phyloP scores from a whole-genome alignment of 2,329 filamentous ascomycete species.

The Sphaerulina vaccinii region DNA sequence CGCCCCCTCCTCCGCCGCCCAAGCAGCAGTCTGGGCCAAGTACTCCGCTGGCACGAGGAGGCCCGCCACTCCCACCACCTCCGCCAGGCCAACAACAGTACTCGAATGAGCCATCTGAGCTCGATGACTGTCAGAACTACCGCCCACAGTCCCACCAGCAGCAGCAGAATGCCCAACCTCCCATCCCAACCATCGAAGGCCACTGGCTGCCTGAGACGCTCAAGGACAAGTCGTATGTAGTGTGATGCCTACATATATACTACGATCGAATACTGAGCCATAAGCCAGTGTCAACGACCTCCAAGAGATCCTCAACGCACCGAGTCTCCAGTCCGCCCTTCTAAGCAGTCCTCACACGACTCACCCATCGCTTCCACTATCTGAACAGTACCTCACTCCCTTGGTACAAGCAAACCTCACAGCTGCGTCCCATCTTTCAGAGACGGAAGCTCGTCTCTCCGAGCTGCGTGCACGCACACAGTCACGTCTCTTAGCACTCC shows the following conservation, averaged over 20 bases:
- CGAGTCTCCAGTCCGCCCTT: conserved; percentile 70
- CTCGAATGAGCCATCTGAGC: conserved; percentile 34
- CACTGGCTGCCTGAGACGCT: conserved; percentile 77
- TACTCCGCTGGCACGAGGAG: conserved; percentile 33
- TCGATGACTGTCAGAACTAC: conserved; percentile 27
- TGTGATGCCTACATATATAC: not conserved
- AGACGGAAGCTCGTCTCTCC: conserved; percentile 58
- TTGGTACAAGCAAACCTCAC: conserved; percentile 69
- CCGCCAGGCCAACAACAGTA: conserved; percentile 48
- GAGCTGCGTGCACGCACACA: conserved; percentile 70
- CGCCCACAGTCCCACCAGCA: conserved; percentile 17
- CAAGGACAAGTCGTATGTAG: conserved; percentile 74
- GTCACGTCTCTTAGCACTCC: conserved; percentile 76
- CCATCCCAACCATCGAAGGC: conserved; percentile 44
- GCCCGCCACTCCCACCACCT: conserved; percentile 39
- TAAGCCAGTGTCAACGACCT: conserved; percentile 66
- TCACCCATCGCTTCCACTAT: conserved; percentile 69
- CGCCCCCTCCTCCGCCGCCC: conserved; percentile 51
- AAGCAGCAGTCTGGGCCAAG: conserved; percentile 44
- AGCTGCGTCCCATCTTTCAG: conserved; percentile 62
- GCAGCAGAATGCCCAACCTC: conserved; percentile 14
- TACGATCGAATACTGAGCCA: not conserved
- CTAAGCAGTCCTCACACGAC: conserved; percentile 64
- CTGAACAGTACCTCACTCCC: conserved; percentile 62
- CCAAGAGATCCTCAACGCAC: conserved; percentile 63